Percentiles rank a stretch among this genome's conserved stretches.
Conservation (phyloP, 768 basidiomycete genomes). For the Russula earlei region DNA sequence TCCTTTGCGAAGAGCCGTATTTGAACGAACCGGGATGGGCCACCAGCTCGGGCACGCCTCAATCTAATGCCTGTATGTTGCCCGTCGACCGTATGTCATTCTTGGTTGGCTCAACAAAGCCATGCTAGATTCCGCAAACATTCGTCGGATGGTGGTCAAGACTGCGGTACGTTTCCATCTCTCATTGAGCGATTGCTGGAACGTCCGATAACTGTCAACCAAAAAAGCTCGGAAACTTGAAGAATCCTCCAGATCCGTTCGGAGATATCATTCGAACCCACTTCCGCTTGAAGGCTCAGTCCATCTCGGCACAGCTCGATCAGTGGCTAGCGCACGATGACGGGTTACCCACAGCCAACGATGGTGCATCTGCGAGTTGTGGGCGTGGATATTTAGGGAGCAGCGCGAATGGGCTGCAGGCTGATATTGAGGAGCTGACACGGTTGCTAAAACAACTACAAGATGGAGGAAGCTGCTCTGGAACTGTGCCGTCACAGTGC, state of each 20-base stretch:
- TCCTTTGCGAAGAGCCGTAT: conserved; percentile 89
- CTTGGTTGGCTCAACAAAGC: conserved; percentile 11
- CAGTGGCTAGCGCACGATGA: conserved; percentile 74
- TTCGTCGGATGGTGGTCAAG: conserved; percentile 84
- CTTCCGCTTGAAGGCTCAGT: conserved; percentile 74
- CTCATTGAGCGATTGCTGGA: background rate
- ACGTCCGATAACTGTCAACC: conserved; percentile 3
- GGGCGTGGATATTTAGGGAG: conserved; percentile 30
- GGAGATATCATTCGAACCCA: conserved; percentile 83
- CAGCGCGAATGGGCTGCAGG: conserved; percentile 51
- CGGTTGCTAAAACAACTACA: conserved; percentile 37
- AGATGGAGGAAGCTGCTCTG: background rate
- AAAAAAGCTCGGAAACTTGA: conserved; percentile 68
- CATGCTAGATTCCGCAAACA: conserved; percentile 79
- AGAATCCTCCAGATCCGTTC: conserved; percentile 77
- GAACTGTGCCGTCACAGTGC: background rate
- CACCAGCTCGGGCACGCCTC: conserved; percentile 55
- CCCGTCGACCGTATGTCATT: background rate
- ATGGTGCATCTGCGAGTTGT: conserved; percentile 38
- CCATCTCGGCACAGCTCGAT: conserved; percentile 64
- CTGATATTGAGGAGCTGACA: conserved; percentile 69
- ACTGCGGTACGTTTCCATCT: conserved; percentile 52
- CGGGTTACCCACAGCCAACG: conserved; percentile 44
- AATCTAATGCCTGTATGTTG: conserved; percentile 64
- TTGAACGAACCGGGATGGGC: conserved; percentile 91